These are phyloP conservation scores for Boletus pseudopeckii DNA, from an alignment of 768 basidiomycete species.

Conservation along the genomic window DNA sequence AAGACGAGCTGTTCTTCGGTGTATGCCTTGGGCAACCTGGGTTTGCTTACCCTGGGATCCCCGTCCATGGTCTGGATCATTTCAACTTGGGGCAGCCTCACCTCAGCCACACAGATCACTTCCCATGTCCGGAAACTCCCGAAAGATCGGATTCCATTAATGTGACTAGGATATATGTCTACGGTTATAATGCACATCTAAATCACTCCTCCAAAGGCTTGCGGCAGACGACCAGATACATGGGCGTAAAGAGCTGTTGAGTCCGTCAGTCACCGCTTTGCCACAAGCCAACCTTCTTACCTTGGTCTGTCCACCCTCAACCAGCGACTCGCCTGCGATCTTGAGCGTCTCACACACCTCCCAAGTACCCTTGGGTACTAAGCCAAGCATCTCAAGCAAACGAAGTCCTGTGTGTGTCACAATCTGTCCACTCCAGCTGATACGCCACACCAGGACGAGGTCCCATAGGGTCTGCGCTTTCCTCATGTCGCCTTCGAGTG, in stretches of 20 bases:
- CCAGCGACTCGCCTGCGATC: slow-evolving; percentile 73
- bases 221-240: slow-evolving; percentile 68
- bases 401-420: slow-evolving; percentile 80
- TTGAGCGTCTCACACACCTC: slow-evolving; percentile 88
- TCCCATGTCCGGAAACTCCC: slow-evolving; percentile 17
- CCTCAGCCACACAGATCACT: slow-evolving; percentile 22
- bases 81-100: not conserved
- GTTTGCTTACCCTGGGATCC: slow-evolving; percentile 64
- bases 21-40: slow-evolving; percentile 62
- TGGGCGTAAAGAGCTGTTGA: slow-evolving; percentile 77
- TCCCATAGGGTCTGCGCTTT: slow-evolving; percentile 97
- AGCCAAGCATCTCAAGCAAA: slow-evolving; percentile 68
- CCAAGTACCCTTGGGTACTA: slow-evolving; percentile 90
- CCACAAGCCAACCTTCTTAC: slow-evolving; percentile 36
- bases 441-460: slow-evolving; percentile 82
- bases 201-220: slow-evolving; percentile 39
- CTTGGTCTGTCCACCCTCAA: slow-evolving; percentile 84
- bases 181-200: not conserved
- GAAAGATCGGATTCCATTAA: slow-evolving; percentile 29
- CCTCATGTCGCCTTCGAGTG: slow-evolving; percentile 86
- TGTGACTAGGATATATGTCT: not conserved
- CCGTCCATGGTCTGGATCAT: slow-evolving; percentile 35
- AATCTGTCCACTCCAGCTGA: slow-evolving; percentile 81
- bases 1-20: slow-evolving; percentile 61
- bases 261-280: not conserved